Base-by-base conservation (phyloP, 768 basidiomycete genomes). In the Mycena chlorophos region DNA sequence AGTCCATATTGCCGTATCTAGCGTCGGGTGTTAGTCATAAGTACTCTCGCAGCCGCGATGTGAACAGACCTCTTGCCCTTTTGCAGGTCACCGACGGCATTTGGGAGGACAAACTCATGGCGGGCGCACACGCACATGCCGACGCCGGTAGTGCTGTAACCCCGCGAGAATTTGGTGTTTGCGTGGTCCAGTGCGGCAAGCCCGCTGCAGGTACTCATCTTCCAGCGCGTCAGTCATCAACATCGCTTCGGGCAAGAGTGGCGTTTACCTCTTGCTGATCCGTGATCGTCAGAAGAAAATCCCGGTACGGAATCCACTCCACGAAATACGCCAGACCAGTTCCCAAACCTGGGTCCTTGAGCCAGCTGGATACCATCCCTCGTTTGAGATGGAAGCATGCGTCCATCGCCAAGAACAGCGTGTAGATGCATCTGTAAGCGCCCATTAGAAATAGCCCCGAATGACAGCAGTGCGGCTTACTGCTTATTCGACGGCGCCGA, bases 1-100 rank as follows among this genome's bases (percentile, higher is more conserved):
- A 75, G 49, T 74, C 72, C 61, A 73, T 75, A 55, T 75, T 75
- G 6, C 55, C 60, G 54, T 72, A 73, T n/a, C 72, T n/a, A n/a
- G 43, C n/a, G 27, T 48, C 20, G 45, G 22, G 40, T 48, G 38
- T 27, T 6, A 34, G 17, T 43, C 23, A 30, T 2, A 16, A 49
- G 49, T n/a, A 34, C 31, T 8, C 17, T 40, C 37, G 12, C 37
- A 19, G n/a, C 20, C 27, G 34, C 65, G 55, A 48, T 0, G 27
- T 6, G 5, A 14, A 25, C 23, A 19, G 22, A 47, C n/a, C 17
- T 30, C 45, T 47, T 25, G 5, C 45, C 45, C 13, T 20, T 6
- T 25, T 47, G 45, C 8, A 47, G 27, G 19, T 47, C 45, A 8
- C 45, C 45, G 13, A 47, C 45, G 13, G 20, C 45, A 13, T 25